Evolutionary conservation across 768 basidiomycete species (phyloP).

Genomic region (Lactifluus volemus): DNA sequence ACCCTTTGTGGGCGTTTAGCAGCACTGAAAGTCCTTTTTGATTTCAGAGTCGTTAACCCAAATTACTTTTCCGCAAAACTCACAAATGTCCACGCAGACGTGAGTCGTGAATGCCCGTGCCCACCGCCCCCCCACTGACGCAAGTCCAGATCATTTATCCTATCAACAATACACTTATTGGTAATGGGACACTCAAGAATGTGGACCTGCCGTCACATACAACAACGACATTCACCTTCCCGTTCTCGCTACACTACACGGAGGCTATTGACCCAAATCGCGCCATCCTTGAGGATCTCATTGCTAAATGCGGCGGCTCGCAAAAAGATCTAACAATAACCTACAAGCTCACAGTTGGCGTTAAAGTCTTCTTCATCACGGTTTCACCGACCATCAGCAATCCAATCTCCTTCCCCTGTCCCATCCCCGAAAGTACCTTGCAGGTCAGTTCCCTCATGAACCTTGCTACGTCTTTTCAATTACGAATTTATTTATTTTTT

Average conservation of each 20-base stretch:
- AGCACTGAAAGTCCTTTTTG: constrained; percentile 2
- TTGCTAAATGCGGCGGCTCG: constrained; percentile 43
- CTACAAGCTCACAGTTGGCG: constrained; percentile 63
- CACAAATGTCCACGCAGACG: constrained; percentile 53
- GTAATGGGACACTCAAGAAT: constrained; percentile 44
- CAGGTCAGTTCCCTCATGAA: constrained; percentile 22
- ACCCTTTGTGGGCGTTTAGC: constrained; percentile 6
- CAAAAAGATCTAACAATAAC: constrained; percentile 45
- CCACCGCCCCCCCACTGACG: background rate
- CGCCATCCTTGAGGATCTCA: constrained; percentile 52
- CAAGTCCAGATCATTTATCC: constrained; percentile 59
- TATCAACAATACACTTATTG: constrained; percentile 59
- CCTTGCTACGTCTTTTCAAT: background rate
- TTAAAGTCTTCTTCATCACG: constrained; percentile 55
- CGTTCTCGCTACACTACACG: constrained; percentile 60
- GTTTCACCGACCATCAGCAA: constrained; percentile 61
- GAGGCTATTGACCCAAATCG: constrained; percentile 42
- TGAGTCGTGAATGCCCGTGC: constrained; percentile 24
- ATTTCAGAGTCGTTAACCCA: constrained; percentile 65
- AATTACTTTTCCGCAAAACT: constrained; percentile 71
- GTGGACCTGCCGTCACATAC: constrained; percentile 39
- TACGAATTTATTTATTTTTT: background rate
- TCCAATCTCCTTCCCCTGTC: constrained; percentile 54
- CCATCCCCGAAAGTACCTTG: constrained; percentile 34
- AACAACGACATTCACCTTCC: constrained; percentile 64